Evolutionary conservation across 2,329 filamentous ascomycete genomes (phyloP), one percentile per base, ranked within the genome.

Genomic region (Cercospora zeae-maydis): DNA sequence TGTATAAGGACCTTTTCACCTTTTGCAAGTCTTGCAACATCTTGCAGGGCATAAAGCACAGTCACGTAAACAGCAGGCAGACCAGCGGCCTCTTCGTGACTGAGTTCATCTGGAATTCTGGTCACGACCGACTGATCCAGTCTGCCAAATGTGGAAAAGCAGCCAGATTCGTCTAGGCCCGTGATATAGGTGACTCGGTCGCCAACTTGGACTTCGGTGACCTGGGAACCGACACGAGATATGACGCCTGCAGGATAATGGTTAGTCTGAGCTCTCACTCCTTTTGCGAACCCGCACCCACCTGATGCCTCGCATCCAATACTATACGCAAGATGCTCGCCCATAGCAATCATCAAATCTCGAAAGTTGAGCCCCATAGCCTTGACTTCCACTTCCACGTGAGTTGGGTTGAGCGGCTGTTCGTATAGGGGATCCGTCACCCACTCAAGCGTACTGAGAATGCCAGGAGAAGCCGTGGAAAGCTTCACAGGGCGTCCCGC

Each of bases 1-100:
- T 76, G 74, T 21, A 78, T 74, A 14, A 78, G 67, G 14, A 78
- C 66, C 11, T 62, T 71, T 53, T 79, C 74, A 13, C 73, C 76
- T 21, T 71, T 67, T 2, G 53, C 36, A 10, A 79, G 63, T 24
- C 69, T 65, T 31, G 55, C 69, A 16, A 70, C 60, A 4, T 74
- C 69, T 27, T 73, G 62, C 19, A 78, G 63, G 36, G 70, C 69
- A 64, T 76, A 66, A 47, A 68, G 68, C 6, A 68, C 70, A 7
- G 72, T 73, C 4, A 56, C 39, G 58, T 61, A 72, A n/a, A 70
- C 61, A 16, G 66, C 52, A 6, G 70, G 70, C 10, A 73, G 55
- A 1, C 67, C 62, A n/a, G 71, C 68, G 6, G 69, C 72, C 9
- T 63, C 65, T 16, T 63, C 66, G 27, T 69, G 68, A 37, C 49